Base-by-base conservation (phyloP, 306 rosid genomes). In the Trifolium pratense region DNA sequence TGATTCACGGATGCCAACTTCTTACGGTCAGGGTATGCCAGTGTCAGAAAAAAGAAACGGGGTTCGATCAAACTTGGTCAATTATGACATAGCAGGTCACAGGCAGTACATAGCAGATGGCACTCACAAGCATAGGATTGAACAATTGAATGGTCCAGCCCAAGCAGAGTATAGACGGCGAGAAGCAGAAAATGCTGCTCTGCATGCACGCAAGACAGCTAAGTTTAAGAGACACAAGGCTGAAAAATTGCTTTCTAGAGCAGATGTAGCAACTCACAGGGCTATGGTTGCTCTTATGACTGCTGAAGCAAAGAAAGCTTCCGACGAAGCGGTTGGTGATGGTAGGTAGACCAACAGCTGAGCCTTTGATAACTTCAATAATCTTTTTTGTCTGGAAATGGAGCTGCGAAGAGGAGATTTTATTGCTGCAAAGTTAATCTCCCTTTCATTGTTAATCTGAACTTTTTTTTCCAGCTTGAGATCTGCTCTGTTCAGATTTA, bases 221-320 rank as follows among this genome's bases (percentile, higher is more conserved):
- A 90, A 78, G 84, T 80, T 78, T 21, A 90, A 90, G 84, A 86
- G 97, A 64, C 89, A 83, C 23, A 87, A 77, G 59, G 99, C 97
- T 71, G 82, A 83, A 51, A 81, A 88, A 66, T 75, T 95, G 89
- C 82, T 75, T 9, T 80, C 74, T 84, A 79, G 86, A 79, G 97
- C 99, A 40, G 99, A 95, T 74, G 66, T 87, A 16, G 96, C 97
- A 26, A 88, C 90, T 75, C 97, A 95, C 84, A 90, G 78, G 86
- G 97, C 99, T 42, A 87, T 85, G 80, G 86, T 66, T 82, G 93
- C 97, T 74, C 89, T 95, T 69, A 90, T 88, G 97, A 88, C 86
- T 57, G 97, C 97, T 14, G 99, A 95, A 82, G 97, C 96, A 23
- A 88, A 83, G 71, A 87, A 88, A 63, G 88, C 88, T 56, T 78